Conservation (phyloP, 2,329 filamentous ascomycete genomes). For the Aureobasidium uvarum region DNA sequence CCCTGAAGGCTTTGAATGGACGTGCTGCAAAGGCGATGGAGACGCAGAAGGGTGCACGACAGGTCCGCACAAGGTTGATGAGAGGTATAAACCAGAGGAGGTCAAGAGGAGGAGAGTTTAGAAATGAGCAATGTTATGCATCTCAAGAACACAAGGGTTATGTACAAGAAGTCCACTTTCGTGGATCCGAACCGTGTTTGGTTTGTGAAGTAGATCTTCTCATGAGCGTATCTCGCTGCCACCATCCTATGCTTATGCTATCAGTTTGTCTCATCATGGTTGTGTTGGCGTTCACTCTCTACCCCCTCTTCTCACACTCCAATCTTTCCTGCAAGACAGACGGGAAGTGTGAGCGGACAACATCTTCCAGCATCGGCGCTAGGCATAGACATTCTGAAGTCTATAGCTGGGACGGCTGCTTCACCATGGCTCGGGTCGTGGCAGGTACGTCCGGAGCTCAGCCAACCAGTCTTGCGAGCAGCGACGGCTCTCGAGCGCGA, state of each 20-base stretch:
- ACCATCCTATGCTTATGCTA: not conserved
- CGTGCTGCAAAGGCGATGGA: not conserved
- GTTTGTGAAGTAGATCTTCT: not conserved
- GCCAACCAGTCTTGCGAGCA: not conserved
- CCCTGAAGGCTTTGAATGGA: not conserved
- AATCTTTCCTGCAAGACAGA: not conserved
- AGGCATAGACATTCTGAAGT: not conserved
- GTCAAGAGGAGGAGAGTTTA: not conserved
- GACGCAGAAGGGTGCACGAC: not conserved
- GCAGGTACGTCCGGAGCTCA: not conserved
- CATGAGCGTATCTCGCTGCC: not conserved
- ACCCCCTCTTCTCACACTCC: not conserved
- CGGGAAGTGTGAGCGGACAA: not conserved
- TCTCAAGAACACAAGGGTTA: too few species aligned
- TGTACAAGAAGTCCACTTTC: too few species aligned
- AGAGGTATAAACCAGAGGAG: not conserved
- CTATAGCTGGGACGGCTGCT: not conserved
- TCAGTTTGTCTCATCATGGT: not conserved
- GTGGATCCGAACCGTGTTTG: not conserved
- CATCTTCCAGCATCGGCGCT: not conserved
- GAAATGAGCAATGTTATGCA: not conserved
- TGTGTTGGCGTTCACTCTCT: not conserved
- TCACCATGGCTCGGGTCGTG: not conserved
- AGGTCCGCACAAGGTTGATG: not conserved
- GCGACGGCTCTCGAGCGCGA: not conserved